Percentiles rank a stretch among this genome's conserved stretches.
Evolutionary conservation across 2,329 filamentous ascomycete species (phyloP).

Genomic region (Coniochaeta sp.): DNA sequence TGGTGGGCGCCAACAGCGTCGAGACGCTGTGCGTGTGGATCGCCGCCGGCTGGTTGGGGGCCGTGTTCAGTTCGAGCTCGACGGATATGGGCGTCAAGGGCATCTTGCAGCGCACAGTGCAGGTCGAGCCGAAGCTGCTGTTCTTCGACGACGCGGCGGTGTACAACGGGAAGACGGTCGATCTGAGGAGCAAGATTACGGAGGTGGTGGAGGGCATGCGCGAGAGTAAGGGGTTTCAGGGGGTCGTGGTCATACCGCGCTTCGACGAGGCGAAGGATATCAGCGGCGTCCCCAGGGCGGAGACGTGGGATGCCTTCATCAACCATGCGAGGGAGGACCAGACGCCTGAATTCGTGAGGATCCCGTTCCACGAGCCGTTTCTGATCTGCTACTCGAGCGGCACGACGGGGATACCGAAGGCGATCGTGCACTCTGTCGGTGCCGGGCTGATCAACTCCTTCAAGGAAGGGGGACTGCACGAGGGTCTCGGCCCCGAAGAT

Average conservation of each 20-base stretch:
- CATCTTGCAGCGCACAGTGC: constrained; percentile 64
- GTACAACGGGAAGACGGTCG: constrained; percentile 71
- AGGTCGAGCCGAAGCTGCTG: constrained; percentile 68
- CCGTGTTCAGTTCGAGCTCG: constrained; percentile 66
- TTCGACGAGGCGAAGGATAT: constrained; percentile 58
- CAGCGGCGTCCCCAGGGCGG: constrained; percentile 37
- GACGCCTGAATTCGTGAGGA: constrained; percentile 45
- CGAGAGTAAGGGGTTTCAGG: constrained; percentile 51
- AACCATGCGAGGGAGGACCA: constrained; percentile 16
- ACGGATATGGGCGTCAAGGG: constrained; percentile 82
- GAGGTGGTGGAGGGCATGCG: constrained; percentile 59
- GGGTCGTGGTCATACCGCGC: constrained; percentile 59
- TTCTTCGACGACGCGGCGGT: constrained; percentile 76
- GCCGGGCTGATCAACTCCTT: constrained; percentile 46
- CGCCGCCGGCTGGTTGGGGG: constrained; percentile 64
- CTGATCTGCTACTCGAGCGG: constrained; percentile 74
- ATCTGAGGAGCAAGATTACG: constrained; percentile 65
- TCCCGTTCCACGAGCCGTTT: constrained; percentile 68
- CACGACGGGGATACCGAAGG: constrained; percentile 78
- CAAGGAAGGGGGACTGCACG: constrained; percentile 55
- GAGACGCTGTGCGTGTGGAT: constrained; percentile 68
- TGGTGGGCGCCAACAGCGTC: constrained; percentile 68
- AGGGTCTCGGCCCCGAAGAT: constrained; percentile 29
- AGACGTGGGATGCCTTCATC: constrained; percentile 40
- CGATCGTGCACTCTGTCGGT: constrained; percentile 73